Percentiles rank a stretch among this genome's conserved stretches.
phyloP scores from a whole-genome alignment of 495 filamentous ascomycete species.

The Ramalina intermedia region DNA sequence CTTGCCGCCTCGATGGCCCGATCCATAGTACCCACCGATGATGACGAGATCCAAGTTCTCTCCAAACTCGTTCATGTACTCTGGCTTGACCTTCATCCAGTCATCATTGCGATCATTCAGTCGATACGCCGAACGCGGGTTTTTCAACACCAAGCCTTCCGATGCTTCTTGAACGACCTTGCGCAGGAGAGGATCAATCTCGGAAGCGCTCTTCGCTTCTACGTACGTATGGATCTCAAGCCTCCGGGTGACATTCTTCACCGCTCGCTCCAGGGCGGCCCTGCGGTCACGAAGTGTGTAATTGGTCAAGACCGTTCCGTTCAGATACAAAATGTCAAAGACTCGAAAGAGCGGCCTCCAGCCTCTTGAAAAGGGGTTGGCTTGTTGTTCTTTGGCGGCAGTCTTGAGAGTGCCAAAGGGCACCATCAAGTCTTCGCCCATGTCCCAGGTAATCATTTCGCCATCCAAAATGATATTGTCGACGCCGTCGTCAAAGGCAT shows the following conservation, averaged over 20 bases:
- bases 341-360: constrained; percentile 70
- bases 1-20: constrained; percentile 66
- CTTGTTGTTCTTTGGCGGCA: constrained; percentile 67
- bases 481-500: constrained; percentile 66
- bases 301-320: constrained; percentile 59
- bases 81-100: constrained; percentile 98
- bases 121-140: constrained; percentile 71
- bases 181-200: constrained; percentile 65
- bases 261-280: constrained; percentile 51
- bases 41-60: constrained; percentile 83
- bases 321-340: constrained; percentile 85
- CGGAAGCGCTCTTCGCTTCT: constrained; percentile 47
- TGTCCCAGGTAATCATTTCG: constrained; percentile 98
- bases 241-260: constrained; percentile 52
- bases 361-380: constrained; percentile 58
- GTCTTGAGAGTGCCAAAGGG: constrained; percentile 90
- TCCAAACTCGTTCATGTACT: constrained; percentile 96
- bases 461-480: constrained; percentile 83
- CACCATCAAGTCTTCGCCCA: constrained; percentile 68
- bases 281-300: constrained; percentile 76
- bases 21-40: constrained; percentile 87
- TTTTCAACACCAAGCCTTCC: constrained; percentile 89
- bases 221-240: constrained; percentile 72
- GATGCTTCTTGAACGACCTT: constrained; percentile 76
- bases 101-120: constrained; percentile 88